These are phyloP conservation scores for Sporothrix brasiliensis DNA, from an alignment of 2,329 filamentous ascomycete species.

Conservation along the genomic window DNA sequence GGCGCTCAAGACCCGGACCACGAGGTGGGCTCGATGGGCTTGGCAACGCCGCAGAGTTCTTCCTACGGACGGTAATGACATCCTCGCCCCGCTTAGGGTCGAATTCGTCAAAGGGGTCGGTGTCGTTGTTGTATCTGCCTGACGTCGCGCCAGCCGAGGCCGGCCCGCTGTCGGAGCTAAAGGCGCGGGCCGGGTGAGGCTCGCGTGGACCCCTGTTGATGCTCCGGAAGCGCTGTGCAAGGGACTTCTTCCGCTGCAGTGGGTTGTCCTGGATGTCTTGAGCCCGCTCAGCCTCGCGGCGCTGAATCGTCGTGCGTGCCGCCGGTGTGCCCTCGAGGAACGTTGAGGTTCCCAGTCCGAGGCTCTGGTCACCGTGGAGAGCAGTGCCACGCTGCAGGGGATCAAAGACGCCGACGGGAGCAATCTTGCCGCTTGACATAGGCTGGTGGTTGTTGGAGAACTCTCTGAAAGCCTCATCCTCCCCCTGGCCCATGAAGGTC, in stretches of 20 bases:
- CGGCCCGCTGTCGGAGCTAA: slow-evolving; percentile 37
- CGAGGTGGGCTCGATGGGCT: slow-evolving; percentile 58
- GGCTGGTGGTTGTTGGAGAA: slow-evolving; percentile 49
- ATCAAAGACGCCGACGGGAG: slow-evolving; percentile 61
- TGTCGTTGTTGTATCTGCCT: slow-evolving; percentile 40
- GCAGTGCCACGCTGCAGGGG: slow-evolving; percentile 67
- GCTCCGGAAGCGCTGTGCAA: slow-evolving; percentile 87
- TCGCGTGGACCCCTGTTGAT: slow-evolving; percentile 73
- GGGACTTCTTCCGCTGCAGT: slow-evolving; percentile 87
- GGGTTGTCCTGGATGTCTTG: slow-evolving; percentile 59
- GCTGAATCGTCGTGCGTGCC: slow-evolving; percentile 75
- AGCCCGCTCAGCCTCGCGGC: slow-evolving; percentile 69
- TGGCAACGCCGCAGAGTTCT: slow-evolving; percentile 37
- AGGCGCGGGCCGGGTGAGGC: slow-evolving; percentile 48
- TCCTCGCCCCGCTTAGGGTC: slow-evolving; percentile 61
- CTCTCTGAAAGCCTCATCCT: slow-evolving; percentile 84
- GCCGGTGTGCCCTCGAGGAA: slow-evolving; percentile 94
- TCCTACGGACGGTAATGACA: slow-evolving; percentile 50
- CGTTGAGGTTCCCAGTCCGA: slow-evolving; percentile 89
- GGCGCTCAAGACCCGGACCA: slow-evolving; percentile 60
- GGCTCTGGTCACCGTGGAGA: slow-evolving; percentile 79
- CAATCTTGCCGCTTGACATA: slow-evolving; percentile 39
- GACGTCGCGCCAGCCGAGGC: slow-evolving; percentile 35
- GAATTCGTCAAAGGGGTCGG: slow-evolving; percentile 74
- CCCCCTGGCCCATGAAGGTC: slow-evolving; percentile 78